A percentile compares a stretch with the other conserved stretches of the same genome.
phyloP scores from a whole-genome alignment of 352 stramenopile genomes.

The Globisporangium emineosum region DNA sequence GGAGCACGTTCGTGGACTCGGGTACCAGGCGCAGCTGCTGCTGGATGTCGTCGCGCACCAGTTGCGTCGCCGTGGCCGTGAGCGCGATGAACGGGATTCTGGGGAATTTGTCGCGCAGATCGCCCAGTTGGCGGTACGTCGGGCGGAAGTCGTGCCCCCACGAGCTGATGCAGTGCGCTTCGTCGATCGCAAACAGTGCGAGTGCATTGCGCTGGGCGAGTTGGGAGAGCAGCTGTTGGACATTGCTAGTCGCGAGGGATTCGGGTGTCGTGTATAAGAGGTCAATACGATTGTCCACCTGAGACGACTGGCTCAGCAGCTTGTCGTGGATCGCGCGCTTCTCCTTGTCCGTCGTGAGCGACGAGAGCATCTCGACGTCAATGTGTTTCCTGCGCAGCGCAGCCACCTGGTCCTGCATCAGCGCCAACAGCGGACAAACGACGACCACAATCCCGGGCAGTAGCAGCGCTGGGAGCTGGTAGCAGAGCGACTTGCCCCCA shows the following conservation, averaged over 20 bases:
- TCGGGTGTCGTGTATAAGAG: constrained; percentile 90
- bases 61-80: constrained; percentile 84
- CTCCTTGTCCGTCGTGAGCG: constrained; percentile 32
- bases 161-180: constrained; percentile 92
- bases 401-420: constrained; percentile 89
- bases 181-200: constrained; percentile 79
- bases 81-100: constrained; percentile 76
- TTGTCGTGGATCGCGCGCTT: constrained; percentile 26
- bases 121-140: constrained; percentile 47
- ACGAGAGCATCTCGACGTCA: constrained; percentile 56
- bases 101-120: constrained; percentile 31
- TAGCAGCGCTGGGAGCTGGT: constrained; percentile 88
- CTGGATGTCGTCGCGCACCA: constrained; percentile 62
- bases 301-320: constrained; percentile 21
- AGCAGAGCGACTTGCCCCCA: constrained; percentile 97
- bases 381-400: constrained; percentile 47
- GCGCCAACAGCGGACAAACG: constrained; percentile 81
- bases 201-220: constrained; percentile 26
- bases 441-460: constrained; percentile 81
- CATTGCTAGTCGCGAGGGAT: constrained; percentile 53
- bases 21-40: constrained; percentile 34
- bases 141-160: constrained; percentile 86
- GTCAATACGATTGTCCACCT: constrained; percentile 26
- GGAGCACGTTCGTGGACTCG: constrained; percentile 30
- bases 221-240: constrained; percentile 39